These are phyloP conservation scores for Backusella macrospora DNA, from an alignment of 192 early-diverging fungal genomes.

Conservation along the genomic window DNA sequence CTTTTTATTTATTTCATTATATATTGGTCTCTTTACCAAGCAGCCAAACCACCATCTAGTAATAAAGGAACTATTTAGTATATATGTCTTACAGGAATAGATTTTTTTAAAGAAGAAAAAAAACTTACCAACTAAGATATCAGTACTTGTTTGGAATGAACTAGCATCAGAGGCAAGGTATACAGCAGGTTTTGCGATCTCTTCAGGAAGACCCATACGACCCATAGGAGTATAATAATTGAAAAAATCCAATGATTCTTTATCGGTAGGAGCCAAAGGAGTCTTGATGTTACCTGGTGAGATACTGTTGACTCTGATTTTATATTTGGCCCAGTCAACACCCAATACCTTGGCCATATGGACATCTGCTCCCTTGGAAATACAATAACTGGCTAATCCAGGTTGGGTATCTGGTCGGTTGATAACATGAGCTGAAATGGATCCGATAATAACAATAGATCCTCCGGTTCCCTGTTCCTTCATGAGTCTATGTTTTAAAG, in stretches of 20 bases:
- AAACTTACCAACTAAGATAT: constrained; percentile 23
- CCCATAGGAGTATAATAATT: constrained; percentile 27
- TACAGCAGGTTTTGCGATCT: constrained; percentile 23
- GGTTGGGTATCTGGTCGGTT: constrained; percentile 36
- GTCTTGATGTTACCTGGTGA: constrained; percentile 35
- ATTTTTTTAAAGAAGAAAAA: too few relatives aligned
- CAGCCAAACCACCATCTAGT: constrained; percentile 6
- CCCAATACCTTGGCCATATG: constrained; percentile 44
- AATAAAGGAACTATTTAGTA: neutral
- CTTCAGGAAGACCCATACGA: constrained; percentile 31
- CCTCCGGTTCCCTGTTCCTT: constrained; percentile 21
- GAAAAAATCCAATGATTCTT: constrained; percentile 17
- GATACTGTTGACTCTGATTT: constrained; percentile 37
- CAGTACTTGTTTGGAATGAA: constrained; percentile 29
- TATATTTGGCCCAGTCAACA: constrained; percentile 36
- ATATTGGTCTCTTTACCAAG: neutral
- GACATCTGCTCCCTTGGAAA: constrained; percentile 45
- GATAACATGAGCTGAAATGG: constrained; percentile 38
- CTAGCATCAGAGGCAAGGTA: constrained; percentile 33
- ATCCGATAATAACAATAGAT: constrained; percentile 37
- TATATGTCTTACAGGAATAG: too few relatives aligned
- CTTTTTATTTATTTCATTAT: neutral
- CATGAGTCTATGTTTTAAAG: constrained; percentile 6
- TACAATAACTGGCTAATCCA: constrained; percentile 36
- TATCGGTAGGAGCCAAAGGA: constrained; percentile 23